phyloP scores from a whole-genome alignment of 164 flowering plant genomes.

The grape (Vitis vinifera) region ASM3070453v1 NC_081822.1:10978001-10978500 shows the following conservation, averaged over 20 bases:
- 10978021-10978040: conserved; percentile 53
- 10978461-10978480: conserved; percentile 8
- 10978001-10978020: conserved; percentile 58
- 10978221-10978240: conserved; percentile 68
- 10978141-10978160: conserved; percentile 81
- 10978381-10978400: no score
- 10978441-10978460: conserved; percentile 5
- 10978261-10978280: conserved; percentile 77
- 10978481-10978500: conserved; percentile 10
- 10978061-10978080: conserved; percentile 44
- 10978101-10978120: conserved; percentile 75
- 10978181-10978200: conserved; percentile 56
- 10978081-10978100: conserved; percentile 60
- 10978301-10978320: conserved; percentile 59
- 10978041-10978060: conserved; percentile 70
- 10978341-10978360: not conserved
- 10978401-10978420: not conserved
- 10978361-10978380: no score
- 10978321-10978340: conserved; percentile 3
- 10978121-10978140: conserved; percentile 49
- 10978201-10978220: conserved; percentile 51
- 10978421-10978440: conserved; percentile 1
- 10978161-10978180: conserved; percentile 84
- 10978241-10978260: conserved; percentile 71
- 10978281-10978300: conserved; percentile 67